Base-by-base conservation (phyloP, 345 rosid genomes). In the Balakata baccata region DNA sequence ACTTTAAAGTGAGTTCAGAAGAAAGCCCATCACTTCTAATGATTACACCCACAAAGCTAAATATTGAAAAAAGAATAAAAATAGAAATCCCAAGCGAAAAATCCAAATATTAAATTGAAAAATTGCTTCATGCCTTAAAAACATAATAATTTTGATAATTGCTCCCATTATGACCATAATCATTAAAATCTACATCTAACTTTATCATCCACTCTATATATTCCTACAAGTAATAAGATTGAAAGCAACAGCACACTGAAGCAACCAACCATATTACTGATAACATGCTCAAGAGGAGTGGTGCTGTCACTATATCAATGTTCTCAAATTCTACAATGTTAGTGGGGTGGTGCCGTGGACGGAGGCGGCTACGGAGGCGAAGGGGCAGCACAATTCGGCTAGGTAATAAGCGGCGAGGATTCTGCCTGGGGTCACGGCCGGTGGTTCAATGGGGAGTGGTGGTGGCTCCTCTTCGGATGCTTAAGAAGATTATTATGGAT, bases 371-470 rank as follows among this genome's bases (percentile, higher is more conserved):
- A 62, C 84, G 86, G 84, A 82, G 94, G 66, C 81, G 86, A 75
- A 72, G 87, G 58, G 74, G 77, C 11, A 58, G 83, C 83, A 85
- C 87, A 8, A 69, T 87, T 22, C 80, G 95, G 77, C 86, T 94
- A 18, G 97, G 97, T 75, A 89, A 87, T 69, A 82, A 79, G 79
- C 85, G 93, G 14, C 72, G 93, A 12, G 93, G 96, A 61, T 85
- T 92, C 77, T 83, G 81, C 56, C 78, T 89, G 0, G 90, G 90
- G 46, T 78, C 87, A 2, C 81, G 96, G 29, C 70, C 79, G 68
- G 92, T 83, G 79, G 85, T 88, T 70, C 90, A 81, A n/a, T 94
- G 98, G 98, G 82, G 87, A 16, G 77, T 76, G 34, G 68, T 90
- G 81, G 89, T 81, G 37, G 83, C 84, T 63, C 89, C 87, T 1